Evolutionary conservation across 176 grass and related monocot genomes (phyloP).

Genomic region (Cenchrus fungigraminus): DNA sequence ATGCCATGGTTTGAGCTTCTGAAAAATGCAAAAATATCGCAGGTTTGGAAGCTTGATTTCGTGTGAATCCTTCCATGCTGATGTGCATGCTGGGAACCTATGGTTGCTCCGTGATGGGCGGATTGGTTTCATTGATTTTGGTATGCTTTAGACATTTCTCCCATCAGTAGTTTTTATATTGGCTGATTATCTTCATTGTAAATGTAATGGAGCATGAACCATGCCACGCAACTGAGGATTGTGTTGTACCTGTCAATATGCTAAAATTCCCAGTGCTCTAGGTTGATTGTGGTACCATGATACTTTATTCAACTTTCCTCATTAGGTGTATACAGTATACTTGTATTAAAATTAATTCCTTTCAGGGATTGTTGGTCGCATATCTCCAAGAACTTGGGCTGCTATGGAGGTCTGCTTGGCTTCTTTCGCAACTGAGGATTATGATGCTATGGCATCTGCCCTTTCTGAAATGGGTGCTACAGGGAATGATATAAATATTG

Average conservation of each 20-base stretch:
- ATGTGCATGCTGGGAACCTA: slow-evolving; percentile 96
- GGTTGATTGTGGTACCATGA: not conserved
- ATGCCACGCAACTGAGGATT: not conserved
- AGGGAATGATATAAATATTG: slow-evolving; percentile 76
- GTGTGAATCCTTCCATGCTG: slow-evolving; percentile 94
- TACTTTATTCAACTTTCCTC: not conserved
- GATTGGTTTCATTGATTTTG: slow-evolving; percentile 96
- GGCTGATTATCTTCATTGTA: not conserved
- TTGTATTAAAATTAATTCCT: slow-evolving; percentile 29
- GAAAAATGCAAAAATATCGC: slow-evolving; percentile 38
- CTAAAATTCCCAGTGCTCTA: not conserved
- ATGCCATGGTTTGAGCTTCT: slow-evolving; percentile 9
- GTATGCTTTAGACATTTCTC: slow-evolving; percentile 46
- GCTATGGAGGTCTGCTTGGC: slow-evolving; percentile 95
- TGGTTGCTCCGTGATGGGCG: slow-evolving; percentile 96
- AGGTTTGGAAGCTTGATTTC: slow-evolving; percentile 98
- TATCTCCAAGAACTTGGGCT: slow-evolving; percentile 90
- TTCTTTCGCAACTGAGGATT: slow-evolving; percentile 90
- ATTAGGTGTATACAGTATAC: not conserved
- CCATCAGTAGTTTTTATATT: not conserved
- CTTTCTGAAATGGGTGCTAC: slow-evolving; percentile 97
- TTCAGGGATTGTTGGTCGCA: slow-evolving; percentile 92
- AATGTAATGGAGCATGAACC: not conserved
- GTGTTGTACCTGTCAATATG: not conserved
- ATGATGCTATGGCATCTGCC: slow-evolving; percentile 77